Percentiles rank a stretch among this genome's conserved stretches.
Evolutionary conservation across 768 basidiomycete species (phyloP).

Genomic region (Calvatia gigantea): DNA sequence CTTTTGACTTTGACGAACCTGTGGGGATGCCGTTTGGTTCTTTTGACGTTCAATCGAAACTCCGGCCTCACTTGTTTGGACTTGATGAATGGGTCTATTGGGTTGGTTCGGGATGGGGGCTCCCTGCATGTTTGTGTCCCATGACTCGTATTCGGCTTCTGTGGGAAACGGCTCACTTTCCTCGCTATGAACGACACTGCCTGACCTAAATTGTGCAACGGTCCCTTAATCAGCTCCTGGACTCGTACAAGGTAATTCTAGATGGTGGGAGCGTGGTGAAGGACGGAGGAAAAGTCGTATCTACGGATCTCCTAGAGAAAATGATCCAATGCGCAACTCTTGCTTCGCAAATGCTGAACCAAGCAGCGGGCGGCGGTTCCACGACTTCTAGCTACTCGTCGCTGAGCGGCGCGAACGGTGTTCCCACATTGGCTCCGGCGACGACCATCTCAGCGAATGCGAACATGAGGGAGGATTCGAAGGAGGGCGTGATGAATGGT

Average conservation of each 20-base stretch:
- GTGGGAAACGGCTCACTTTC: neutral
- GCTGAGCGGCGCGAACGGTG: slow-evolving; percentile 14
- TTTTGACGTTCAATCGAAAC: slow-evolving; percentile 4
- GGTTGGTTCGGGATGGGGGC: neutral
- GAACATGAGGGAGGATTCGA: slow-evolving; percentile 8
- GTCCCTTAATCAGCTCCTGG: slow-evolving; percentile 15
- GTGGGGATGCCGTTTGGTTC: no score
- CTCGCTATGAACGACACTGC: neutral
- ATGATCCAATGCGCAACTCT: slow-evolving; percentile 42
- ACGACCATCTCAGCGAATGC: no score
- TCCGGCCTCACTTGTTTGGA: neutral
- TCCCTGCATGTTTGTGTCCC: neutral
- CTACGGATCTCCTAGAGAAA: slow-evolving; percentile 32
- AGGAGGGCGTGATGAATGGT: slow-evolving; percentile 6
- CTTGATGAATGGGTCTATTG: neutral
- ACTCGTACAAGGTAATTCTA: slow-evolving; percentile 29
- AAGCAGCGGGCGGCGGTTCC: slow-evolving; percentile 17
- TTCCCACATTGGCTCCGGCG: slow-evolving; percentile 1
- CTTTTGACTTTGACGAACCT: slow-evolving; percentile 5
- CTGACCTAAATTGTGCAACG: neutral
- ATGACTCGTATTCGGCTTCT: neutral
- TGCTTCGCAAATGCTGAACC: slow-evolving; percentile 44
- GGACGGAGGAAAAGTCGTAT: slow-evolving; percentile 12
- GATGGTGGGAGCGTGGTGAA: slow-evolving; percentile 21
- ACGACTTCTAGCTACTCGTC: slow-evolving; percentile 12